Base-by-base conservation (phyloP, 2,329 filamentous ascomycete species). In the Fusarium solani-melongenae region DNA sequence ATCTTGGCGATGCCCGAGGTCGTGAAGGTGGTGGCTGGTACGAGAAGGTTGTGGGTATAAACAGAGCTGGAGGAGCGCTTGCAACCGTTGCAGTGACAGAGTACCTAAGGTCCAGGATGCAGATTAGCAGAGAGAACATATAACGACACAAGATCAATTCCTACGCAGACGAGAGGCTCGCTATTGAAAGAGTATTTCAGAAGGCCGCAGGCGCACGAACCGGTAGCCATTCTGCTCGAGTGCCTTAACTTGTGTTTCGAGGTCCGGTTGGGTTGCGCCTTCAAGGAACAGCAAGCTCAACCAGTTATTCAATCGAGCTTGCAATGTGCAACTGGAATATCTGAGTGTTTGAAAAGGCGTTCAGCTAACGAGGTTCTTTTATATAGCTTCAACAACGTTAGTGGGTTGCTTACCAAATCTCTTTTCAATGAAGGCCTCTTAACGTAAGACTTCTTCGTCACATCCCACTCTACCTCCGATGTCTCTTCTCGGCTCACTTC, bases 221-320 rank as follows among this genome's bases (percentile, higher is more conserved):
- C 39, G 5, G 39, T 20, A 41, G n/a, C n/a, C 38, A 41, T 38
- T 34, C 33, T 14, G 12, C 33, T 34, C 14, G 14, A 14, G 33
- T 6, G 14, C 1, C 12, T 15, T 34, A 6, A 14, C 14, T 12
- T 14, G 14, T 17, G 15, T 36, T 36, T 36, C 14, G 33, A 34
- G 12, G 36, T 38, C 15, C 1, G 15, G 6, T 17, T 10, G 15
- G 15, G 36, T 17, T n/a, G 8, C 10, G 15, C 8, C 4, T 39
- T 6, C 8, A 11, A n/a, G 9, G 5, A n/a, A 17, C 8, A n/a
- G 36, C 8, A 6, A n/a, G 2, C 2, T n/a, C 17, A n/a, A 2
- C 36, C 15, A 38, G 8, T 17, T 38, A n/a, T 8, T 5, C 8
- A n/a, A 17, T 38, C 8, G 36, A n/a, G 4, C n/a, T n/a, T 38